Evolutionary conservation across 345 rosid genomes (phyloP), one percentile per base, ranked within the genome.

Genomic region (Durio zibethinus): DNA sequence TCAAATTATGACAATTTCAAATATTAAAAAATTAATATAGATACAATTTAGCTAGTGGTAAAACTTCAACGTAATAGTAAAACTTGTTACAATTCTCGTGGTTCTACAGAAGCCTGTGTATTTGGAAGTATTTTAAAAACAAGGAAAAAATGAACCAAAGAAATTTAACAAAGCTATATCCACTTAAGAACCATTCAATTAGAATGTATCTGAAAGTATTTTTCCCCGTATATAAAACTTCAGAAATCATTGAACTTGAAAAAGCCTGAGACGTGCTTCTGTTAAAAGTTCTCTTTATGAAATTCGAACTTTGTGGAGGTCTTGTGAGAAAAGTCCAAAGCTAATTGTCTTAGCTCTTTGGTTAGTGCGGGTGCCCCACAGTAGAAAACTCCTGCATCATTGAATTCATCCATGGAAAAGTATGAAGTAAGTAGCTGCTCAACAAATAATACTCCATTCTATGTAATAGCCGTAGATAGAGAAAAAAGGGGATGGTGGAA

Each of bases 281-380:
- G 10, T 85, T 81, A 93, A 53, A 94, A 94, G 79, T 94, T 93
- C 86, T 93, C 97, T 80, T 94, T 93, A 73, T 90, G 98, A 57
- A 94, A 94, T 65, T 92, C 97, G 78, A 94, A 94, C 87, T 93
- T 93, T 33, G 97, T 91, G 80, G 93, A 82, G 29, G 97, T 91
- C 88, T 79, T 93, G 79, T 79, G 93, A 21, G 97, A 90, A 78
- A 94, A 94, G 78, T 89, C 97, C 59, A 71, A 85, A 33, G 97
- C 97, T 53, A 93, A 75, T 71, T 93, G 87, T 27, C 65, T 86
- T 10, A 92, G 80, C 63, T 94, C 97, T 79, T 91, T 86, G 0
- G 87, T 85, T 11, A 81, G 84, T 79, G 80, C 95, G 0, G 97
- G 94, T 70, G 92, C 90, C 78, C 97, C 98, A 79, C 97, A 94